Base-by-base conservation (phyloP, 805 yeast genomes). In the Saturnispora bothae region DNA sequence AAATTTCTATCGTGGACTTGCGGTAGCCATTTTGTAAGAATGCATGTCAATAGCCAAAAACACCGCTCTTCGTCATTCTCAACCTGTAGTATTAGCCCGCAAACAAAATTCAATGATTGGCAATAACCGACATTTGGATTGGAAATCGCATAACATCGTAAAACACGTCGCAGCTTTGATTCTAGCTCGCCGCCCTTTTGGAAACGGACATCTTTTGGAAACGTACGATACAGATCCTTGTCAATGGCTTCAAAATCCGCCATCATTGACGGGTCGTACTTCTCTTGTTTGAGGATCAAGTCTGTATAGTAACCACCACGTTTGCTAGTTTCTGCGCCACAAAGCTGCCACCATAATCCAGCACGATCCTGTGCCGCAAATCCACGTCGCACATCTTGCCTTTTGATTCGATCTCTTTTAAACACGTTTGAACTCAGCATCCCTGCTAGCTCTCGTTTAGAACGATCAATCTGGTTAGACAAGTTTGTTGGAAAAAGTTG, bases 111-210 rank as follows among this genome's bases (percentile, higher is more conserved):
- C 53, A 92, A 69, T 13, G 95, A 83, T 56, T 92, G 98, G 59
- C 98, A 92, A 61, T 92, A 92, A 2, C 98, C 98, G 34, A 88
- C 83, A 27, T 78, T 74, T 0, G 97, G 96, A 50, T 78, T 83
- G 52, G 82, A 83, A 12, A 77, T 71, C 2, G 96, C 78, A 56
- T 89, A 89, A 16, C 95, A 85, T 17, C 75, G 69, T 31, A 89
- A 64, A 0, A 89, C 94, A 33, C 96, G 64, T 43, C 97, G 69
- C 34, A 89, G 61, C 1, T 92, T 69, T 1, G 83, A 70, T 48
- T 84, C 95, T 8, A 57, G 64, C 16, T 54, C 43, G 4, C 38
- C 25, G 4, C 35, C 42, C 22, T 64, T 66, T 48, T 81, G 78
- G 56, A 89, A 92, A 57, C 83, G 76, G 12, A 78, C 63, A 50